Percentiles rank a stretch among this genome's conserved stretches.
Conservation (phyloP, 495 filamentous ascomycete genomes). For the Lasiosphaeria hispida region DNA sequence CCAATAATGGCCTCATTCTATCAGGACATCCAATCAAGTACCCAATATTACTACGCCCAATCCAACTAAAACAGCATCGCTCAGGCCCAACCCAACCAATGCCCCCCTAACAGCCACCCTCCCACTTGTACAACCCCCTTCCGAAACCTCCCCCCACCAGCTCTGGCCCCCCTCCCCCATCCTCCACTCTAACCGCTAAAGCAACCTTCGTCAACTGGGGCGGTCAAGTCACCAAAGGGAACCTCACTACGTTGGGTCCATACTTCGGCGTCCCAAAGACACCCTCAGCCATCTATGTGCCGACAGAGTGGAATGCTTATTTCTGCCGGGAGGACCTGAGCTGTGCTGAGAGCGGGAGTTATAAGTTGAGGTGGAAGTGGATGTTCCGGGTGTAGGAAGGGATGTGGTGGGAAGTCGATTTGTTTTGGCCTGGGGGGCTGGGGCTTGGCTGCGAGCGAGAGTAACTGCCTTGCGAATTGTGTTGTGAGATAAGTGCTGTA, state of each 20-base stretch:
- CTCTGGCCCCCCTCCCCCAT: slow-evolving; percentile 4
- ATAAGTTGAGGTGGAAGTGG: slow-evolving; percentile 2
- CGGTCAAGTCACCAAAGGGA: neutral
- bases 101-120: neutral
- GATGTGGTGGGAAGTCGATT: slow-evolving; percentile 1
- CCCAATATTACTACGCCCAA: too few species aligned
- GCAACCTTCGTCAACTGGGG: neutral
- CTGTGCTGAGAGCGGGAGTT: neutral
- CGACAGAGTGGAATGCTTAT: slow-evolving; percentile 8
- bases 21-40: too few species aligned
- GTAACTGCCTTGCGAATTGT: neutral
- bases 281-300: neutral
- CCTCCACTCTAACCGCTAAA: neutral
- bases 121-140: slow-evolving; percentile 7
- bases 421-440: slow-evolving; percentile 2
- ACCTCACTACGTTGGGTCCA: neutral
- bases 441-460: neutral
- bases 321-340: slow-evolving; percentile 9
- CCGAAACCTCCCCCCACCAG: neutral
- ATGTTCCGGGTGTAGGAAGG: slow-evolving; percentile 1
- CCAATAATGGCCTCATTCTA: too few species aligned
- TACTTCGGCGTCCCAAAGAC: slow-evolving; percentile 2
- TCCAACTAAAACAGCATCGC: too few species aligned
- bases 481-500: neutral
- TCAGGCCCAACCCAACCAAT: too few species aligned